phyloP scores from a whole-genome alignment of 1,284 basidiomycete genomes.

The Puccinia coronata region DNA sequence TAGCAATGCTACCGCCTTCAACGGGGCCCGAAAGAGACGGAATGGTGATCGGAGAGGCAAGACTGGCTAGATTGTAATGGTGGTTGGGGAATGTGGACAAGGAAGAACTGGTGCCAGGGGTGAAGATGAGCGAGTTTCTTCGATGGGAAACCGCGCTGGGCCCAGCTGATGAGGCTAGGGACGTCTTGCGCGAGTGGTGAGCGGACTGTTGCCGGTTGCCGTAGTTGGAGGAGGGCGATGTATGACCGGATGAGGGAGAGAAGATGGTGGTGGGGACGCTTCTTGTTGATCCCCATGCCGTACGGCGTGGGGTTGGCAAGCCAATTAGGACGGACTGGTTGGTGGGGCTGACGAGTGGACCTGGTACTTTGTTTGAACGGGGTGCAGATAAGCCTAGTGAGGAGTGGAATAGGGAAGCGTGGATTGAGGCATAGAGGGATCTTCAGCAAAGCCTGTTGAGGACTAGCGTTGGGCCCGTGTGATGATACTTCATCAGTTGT shows the following conservation, averaged over 20 bases:
- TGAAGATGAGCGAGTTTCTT: background rate
- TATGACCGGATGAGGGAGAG: background rate
- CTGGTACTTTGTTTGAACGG: background rate
- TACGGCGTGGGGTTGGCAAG: slow-evolving; percentile 32
- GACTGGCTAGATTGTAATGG: slow-evolving; percentile 4
- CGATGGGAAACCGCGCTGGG: background rate
- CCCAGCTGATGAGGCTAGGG: slow-evolving; percentile 17
- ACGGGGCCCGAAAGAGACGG: background rate
- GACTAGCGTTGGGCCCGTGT: background rate
- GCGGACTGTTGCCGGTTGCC: background rate
- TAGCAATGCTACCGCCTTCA: slow-evolving; percentile 21
- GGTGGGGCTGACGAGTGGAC: slow-evolving; percentile 29
- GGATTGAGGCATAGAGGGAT: slow-evolving; percentile 4
- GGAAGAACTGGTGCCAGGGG: background rate
- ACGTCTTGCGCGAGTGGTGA: slow-evolving; percentile 21
- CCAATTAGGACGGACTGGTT: slow-evolving; percentile 23
- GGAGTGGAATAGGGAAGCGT: background rate
- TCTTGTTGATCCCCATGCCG: slow-evolving; percentile 19
- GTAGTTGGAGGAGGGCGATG: background rate
- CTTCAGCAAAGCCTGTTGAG: slow-evolving; percentile 2
- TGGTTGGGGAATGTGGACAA: too few relatives aligned
- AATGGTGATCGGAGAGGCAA: slow-evolving; percentile 46
- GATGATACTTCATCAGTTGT: background rate
- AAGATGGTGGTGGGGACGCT: background rate
- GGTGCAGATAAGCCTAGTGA: background rate